Evolutionary conservation across 495 filamentous ascomycete species (phyloP), one percentile per base, ranked within the genome.

Genomic region (Penicillium antarcticum): DNA sequence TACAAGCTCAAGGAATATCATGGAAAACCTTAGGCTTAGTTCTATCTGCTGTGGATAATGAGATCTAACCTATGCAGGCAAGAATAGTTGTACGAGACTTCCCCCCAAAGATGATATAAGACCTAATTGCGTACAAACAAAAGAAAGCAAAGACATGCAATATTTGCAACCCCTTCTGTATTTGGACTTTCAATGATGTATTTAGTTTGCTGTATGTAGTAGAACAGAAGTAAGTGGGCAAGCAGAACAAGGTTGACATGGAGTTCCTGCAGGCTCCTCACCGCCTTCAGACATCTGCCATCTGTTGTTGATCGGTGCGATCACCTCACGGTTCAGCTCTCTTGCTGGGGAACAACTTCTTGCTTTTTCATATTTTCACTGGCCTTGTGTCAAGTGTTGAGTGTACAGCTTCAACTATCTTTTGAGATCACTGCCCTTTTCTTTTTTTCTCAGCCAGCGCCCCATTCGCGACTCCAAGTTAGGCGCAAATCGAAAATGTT

Each of bases 401-500:
- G 19, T 5, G 32, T 8, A n/a, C 21, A 26, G n/a, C n/a, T 23
- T 48, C 24, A 48, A 41, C 16, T 14, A 32, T 21, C 3, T 21
- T 40, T n/a, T 10, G 17, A 18, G 35, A 6, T 38, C n/a, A 45
- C 50, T 35, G 19, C 26, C 36, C 8, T n/a, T 42, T 31, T 7
- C 8, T 8, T 29, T 29, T 9, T 42, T 13, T 8, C 2, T 53
- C 33, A 42, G 57, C 43, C 50, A 44, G 45, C 47, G 29, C 36
- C 36, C 46, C 53, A 19, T 47, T 43, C 45, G 35, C 36, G 26
- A 51, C 18, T 39, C 10, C 35, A 52, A 12, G 17, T 37, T 31
- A 32, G 21, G 11, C 34, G 40, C 40, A 34, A 41, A 47, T 33
- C 19, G 60, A 73, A 56, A 58, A 89, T 89, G 86, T 88, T 88